Percentiles rank a stretch among this genome's conserved stretches.
Conservation (phyloP, 208 protist species). For the Trypanosoma theileri region DNA sequence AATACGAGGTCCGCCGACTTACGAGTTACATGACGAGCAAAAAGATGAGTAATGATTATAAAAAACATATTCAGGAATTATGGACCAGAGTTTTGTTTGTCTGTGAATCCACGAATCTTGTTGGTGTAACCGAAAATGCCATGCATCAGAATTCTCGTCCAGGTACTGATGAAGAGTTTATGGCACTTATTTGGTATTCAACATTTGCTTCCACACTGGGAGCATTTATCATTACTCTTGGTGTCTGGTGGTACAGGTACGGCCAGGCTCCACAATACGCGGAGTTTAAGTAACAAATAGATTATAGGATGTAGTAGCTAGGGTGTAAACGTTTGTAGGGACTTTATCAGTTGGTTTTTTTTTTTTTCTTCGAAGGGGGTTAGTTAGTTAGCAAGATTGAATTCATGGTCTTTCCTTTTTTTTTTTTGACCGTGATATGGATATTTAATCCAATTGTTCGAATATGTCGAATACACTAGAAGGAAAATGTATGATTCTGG, state of each 20-base stretch:
- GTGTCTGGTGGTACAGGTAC: slow-evolving; percentile 87
- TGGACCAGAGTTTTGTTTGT: slow-evolving; percentile 84
- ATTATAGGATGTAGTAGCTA: not conserved
- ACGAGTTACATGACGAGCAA: slow-evolving; percentile 91
- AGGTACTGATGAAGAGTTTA: slow-evolving; percentile 90
- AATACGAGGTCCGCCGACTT: slow-evolving; percentile 86
- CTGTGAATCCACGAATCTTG: slow-evolving; percentile 81
- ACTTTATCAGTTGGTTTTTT: slow-evolving; percentile 1
- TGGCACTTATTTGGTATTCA: slow-evolving; percentile 86
- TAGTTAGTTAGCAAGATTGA: too few species aligned
- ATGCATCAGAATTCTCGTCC: slow-evolving; percentile 78
- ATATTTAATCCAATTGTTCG: too few species aligned
- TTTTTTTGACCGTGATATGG: not conserved
- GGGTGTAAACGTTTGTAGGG: slow-evolving; percentile 10
- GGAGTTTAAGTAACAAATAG: slow-evolving; percentile 68
- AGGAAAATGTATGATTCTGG: too few species aligned
- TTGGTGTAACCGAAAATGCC: slow-evolving; percentile 74
- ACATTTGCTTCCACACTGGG: slow-evolving; percentile 64
- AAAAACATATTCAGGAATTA: slow-evolving; percentile 87
- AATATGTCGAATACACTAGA: too few species aligned
- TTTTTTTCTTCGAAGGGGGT: slow-evolving; percentile 4
- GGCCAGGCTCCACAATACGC: slow-evolving; percentile 82
- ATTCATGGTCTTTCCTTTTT: not conserved
- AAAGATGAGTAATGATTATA: slow-evolving; percentile 91
- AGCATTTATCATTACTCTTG: slow-evolving; percentile 60